These are phyloP conservation scores for Yamadazyma olivae DNA, from an alignment of 805 yeast genomes.

Conservation along the genomic window DNA sequence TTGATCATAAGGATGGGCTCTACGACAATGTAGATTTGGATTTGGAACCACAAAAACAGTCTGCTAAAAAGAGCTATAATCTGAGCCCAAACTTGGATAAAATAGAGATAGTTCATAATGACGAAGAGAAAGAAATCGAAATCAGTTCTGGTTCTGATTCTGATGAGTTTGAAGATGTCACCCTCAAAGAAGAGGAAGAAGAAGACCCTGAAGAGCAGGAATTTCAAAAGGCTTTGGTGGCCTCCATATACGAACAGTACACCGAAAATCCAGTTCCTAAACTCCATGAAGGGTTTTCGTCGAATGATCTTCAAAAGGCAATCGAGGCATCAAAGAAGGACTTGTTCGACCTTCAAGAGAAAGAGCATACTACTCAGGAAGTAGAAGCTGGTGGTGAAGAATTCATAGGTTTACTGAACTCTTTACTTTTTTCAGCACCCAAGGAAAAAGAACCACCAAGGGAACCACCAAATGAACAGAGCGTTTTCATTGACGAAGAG, in stretches of 20 bases:
- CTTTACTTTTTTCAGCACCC: slow-evolving; percentile 16
- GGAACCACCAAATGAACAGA: background rate
- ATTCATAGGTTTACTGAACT: slow-evolving; percentile 13
- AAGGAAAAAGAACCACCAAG: background rate
- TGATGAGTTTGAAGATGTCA: slow-evolving; percentile 60
- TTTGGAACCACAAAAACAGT: background rate
- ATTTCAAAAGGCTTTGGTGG: slow-evolving; percentile 27
- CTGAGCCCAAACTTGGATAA: background rate
- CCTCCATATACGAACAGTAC: slow-evolving; percentile 34
- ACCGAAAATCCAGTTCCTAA: slow-evolving; percentile 9
- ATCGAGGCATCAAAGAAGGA: slow-evolving; percentile 48
- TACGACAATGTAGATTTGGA: slow-evolving; percentile 5
- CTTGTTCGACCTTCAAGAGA: slow-evolving; percentile 25
- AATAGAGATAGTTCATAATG: background rate
- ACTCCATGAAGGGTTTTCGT: background rate
- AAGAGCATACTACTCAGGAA: slow-evolving; percentile 9
- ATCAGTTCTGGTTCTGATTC: slow-evolving; percentile 23
- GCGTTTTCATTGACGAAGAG: background rate
- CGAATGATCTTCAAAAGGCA: slow-evolving; percentile 38
- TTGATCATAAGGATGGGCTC: slow-evolving; percentile 15
- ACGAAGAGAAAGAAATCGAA: background rate
- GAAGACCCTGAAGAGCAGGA: slow-evolving; percentile 27
- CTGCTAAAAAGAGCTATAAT: slow-evolving; percentile 1
- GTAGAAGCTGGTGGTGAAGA: background rate
- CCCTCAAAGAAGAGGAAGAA: slow-evolving; percentile 30